phyloP scores from a whole-genome alignment of 441 rosid genomes.

The Populus hybrid region DNA sequence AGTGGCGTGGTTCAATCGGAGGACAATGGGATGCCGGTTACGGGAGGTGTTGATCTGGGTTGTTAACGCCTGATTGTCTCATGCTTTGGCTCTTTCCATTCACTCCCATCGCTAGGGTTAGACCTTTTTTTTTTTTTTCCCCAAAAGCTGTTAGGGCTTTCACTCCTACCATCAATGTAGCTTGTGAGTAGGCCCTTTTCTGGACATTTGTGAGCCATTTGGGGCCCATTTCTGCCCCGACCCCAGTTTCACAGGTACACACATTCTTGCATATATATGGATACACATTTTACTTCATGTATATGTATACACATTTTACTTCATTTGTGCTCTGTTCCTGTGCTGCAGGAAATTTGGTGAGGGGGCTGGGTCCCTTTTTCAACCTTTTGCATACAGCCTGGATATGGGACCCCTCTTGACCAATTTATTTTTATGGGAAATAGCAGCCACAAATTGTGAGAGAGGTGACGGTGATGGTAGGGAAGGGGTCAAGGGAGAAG shows the following conservation, averaged over 20 bases:
- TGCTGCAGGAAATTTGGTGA: slow-evolving; percentile 33
- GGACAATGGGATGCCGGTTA: slow-evolving; percentile 8
- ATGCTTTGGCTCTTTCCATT: slow-evolving; percentile 25
- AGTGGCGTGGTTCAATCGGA: slow-evolving; percentile 1
- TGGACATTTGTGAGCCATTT: not conserved
- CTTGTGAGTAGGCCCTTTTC: slow-evolving; percentile 15
- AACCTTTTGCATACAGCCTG: slow-evolving; percentile 29
- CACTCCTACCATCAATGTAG: slow-evolving; percentile 5
- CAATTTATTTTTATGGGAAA: slow-evolving; percentile 3
- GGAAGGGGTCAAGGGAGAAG: not conserved
- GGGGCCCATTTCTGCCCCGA: slow-evolving; percentile 22
- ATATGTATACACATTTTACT: too few relatives aligned
- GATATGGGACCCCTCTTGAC: slow-evolving; percentile 30
- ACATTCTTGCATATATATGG: not conserved
- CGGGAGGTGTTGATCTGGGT: slow-evolving; percentile 12
- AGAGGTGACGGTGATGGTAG: not conserved
- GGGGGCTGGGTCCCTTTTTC: not conserved
- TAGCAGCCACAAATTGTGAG: slow-evolving; percentile 26
- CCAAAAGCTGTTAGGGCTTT: slow-evolving; percentile 21
- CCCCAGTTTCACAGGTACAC: slow-evolving; percentile 29
- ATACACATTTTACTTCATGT: too few relatives aligned
- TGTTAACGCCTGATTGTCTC: slow-evolving; percentile 37
- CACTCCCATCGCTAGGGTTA: slow-evolving; percentile 11
- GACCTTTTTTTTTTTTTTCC: not conserved
- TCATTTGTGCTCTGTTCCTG: slow-evolving; percentile 7